phyloP scores from a whole-genome alignment of 352 stramenopile genomes.

The Phytophthora aleatoria region DNA sequence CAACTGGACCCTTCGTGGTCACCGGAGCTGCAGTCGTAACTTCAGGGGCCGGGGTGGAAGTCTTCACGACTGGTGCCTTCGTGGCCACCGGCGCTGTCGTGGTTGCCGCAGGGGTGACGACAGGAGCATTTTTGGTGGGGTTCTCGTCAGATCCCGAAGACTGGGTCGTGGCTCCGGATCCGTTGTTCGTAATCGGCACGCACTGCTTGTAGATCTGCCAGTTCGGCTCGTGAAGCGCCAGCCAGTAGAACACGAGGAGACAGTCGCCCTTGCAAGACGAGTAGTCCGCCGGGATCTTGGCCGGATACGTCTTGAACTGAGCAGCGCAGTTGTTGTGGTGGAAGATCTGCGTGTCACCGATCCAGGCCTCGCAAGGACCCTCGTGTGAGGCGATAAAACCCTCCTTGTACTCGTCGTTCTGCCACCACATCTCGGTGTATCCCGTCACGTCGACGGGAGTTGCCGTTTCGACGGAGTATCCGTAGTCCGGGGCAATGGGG shows the following conservation, averaged over 20 bases:
- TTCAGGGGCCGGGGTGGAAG: not conserved
- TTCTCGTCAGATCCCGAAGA: not conserved
- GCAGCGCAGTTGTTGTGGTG: slow-evolving; percentile 53
- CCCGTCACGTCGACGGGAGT: slow-evolving; percentile 36
- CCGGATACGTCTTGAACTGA: slow-evolving; percentile 49
- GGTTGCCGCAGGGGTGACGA: not conserved
- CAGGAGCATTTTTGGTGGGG: not conserved
- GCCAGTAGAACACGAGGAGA: slow-evolving; percentile 58
- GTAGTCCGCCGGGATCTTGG: slow-evolving; percentile 54
- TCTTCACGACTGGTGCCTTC: too few species aligned
- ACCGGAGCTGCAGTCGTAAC: not conserved
- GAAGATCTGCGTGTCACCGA: slow-evolving; percentile 44
- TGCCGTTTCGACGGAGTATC: slow-evolving; percentile 22
- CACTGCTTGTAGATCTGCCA: slow-evolving; percentile 59
- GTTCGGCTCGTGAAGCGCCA: slow-evolving; percentile 38
- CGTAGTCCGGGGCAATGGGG: slow-evolving; percentile 31
- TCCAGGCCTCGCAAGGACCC: slow-evolving; percentile 58
- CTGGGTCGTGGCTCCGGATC: not conserved
- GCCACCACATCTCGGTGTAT: slow-evolving; percentile 35
- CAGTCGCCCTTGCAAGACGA: slow-evolving; percentile 44
- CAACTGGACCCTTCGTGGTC: not conserved
- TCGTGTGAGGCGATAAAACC: slow-evolving; percentile 43
- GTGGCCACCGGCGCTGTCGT: not conserved
- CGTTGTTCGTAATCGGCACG: slow-evolving; percentile 8
- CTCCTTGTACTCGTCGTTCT: slow-evolving; percentile 46